Percentiles rank a stretch among this genome's conserved stretches.
These are phyloP conservation scores for Mycena haematopus DNA, from an alignment of 768 basidiomycete species.

Conservation along the genomic window DNA sequence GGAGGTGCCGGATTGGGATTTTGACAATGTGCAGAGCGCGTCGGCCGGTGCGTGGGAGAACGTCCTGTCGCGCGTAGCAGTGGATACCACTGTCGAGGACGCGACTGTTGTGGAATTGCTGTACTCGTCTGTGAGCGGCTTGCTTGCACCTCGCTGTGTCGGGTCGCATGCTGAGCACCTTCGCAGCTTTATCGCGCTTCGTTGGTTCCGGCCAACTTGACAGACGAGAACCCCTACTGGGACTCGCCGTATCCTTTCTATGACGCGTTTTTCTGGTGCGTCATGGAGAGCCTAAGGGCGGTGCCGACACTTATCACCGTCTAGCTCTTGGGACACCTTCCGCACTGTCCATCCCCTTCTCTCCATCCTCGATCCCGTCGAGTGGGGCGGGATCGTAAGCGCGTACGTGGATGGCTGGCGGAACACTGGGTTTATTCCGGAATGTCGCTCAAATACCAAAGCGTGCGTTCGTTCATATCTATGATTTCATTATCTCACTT, in stretches of 20 bases:
- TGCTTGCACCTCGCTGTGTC: background rate
- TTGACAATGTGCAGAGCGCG: conserved; percentile 45
- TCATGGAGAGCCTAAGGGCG: background rate
- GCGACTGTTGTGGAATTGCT: conserved; percentile 49
- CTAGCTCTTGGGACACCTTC: conserved; percentile 61
- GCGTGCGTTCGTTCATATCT: conserved; percentile 37
- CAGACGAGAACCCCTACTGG: conserved; percentile 60
- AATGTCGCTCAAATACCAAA: conserved; percentile 58
- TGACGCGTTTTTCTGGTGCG: conserved; percentile 58
- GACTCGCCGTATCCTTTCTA: conserved; percentile 52
- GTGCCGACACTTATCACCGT: background rate
- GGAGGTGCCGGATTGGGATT: conserved; percentile 59
- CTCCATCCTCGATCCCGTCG: conserved; percentile 49
- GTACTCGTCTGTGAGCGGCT: conserved; percentile 51
- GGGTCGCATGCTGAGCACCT: background rate
- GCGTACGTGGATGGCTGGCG: conserved; percentile 60
- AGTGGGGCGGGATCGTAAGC: conserved; percentile 55
- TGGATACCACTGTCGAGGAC: conserved; percentile 46
- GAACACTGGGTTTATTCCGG: conserved; percentile 55
- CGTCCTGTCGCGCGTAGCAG: conserved; percentile 44
- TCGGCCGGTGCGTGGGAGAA: conserved; percentile 51
- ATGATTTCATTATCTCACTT: background rate
- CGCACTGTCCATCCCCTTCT: conserved; percentile 58
- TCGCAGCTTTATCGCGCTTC: conserved; percentile 54
- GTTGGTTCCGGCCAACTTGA: conserved; percentile 58